Evolutionary conservation across 257 asterid genomes (phyloP).

Genomic region (Ehretia macrophylla): DNA sequence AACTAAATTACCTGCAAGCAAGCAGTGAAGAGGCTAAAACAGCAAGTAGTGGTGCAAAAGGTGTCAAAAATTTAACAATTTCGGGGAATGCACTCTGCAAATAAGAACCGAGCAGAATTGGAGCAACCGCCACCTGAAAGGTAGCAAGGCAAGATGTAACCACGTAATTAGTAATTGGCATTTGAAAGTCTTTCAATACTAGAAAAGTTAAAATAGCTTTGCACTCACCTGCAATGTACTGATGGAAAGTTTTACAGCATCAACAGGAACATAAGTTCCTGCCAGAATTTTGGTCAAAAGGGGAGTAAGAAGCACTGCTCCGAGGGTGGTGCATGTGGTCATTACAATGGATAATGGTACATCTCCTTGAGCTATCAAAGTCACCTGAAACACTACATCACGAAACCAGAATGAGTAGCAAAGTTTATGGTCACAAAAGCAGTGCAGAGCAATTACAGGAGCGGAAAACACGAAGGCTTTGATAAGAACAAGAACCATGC

Average conservation of each 20-base stretch:
- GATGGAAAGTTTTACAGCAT: conserved; percentile 65
- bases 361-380: conserved; percentile 89
- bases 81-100: conserved; percentile 62
- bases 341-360: conserved; percentile 81
- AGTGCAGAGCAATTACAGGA: neutral
- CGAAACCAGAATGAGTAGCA: conserved; percentile 21
- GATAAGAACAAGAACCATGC: neutral
- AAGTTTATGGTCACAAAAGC: neutral
- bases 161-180: neutral
- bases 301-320: conserved; percentile 89
- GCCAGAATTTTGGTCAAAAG: conserved; percentile 69
- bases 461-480: neutral
- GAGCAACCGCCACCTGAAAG: conserved; percentile 89
- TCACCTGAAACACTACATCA: conserved; percentile 72
- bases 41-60: conserved; percentile 77
- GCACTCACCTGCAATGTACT: conserved; percentile 83
- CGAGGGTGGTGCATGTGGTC: conserved; percentile 84
- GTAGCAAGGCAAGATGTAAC: neutral
- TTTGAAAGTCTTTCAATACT: neutral
- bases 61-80: conserved; percentile 48
- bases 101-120: conserved; percentile 73
- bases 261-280: conserved; percentile 78
- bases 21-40: conserved; percentile 71
- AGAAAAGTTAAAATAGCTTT: conserved; percentile 1
- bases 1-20: conserved; percentile 63